Evolutionary conservation across 1,139 yeast species (phyloP).

Genomic region (Maudiozyma humilis): DNA sequence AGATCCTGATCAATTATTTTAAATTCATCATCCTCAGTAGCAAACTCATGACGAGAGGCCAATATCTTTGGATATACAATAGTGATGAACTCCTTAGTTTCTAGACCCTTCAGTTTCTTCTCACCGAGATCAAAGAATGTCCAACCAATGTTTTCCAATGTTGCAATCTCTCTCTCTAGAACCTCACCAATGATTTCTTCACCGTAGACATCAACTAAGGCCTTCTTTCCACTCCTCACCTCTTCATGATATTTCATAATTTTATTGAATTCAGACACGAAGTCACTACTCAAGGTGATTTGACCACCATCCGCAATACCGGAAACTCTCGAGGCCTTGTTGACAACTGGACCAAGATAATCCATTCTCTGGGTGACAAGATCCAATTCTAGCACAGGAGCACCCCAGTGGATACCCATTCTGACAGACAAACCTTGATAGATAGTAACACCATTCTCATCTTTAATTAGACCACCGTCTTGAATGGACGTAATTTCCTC

Average conservation of each 20-base stretch:
- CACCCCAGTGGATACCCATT: constrained; percentile 98
- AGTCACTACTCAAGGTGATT: constrained; percentile 77
- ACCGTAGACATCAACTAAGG: constrained; percentile 52
- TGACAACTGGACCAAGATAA: constrained; percentile 97
- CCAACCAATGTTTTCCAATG: constrained; percentile 64
- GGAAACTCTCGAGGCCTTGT: constrained; percentile 85
- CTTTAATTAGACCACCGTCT: constrained; percentile 80
- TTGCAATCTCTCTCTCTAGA: constrained; percentile 58
- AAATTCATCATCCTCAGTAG: constrained; percentile 21
- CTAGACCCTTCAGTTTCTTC: constrained; percentile 84
- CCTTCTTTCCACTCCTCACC: constrained; percentile 35
- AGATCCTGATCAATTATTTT: constrained; percentile 22
- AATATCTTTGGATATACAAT: constrained; percentile 65
- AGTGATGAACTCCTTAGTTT: constrained; percentile 83
- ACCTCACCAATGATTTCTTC: constrained; percentile 53
- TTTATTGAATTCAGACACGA: constrained; percentile 59
- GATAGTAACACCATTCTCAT: constrained; percentile 50
- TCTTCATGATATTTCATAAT: constrained; percentile 48
- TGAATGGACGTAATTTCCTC: constrained; percentile 77
- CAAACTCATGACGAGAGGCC: constrained; percentile 42
- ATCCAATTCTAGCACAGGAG: constrained; percentile 93
- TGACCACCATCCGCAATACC: constrained; percentile 99
- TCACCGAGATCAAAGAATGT: constrained; percentile 72
- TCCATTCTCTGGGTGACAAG: constrained; percentile 96
- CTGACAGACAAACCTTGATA: constrained; percentile 89